Evolutionary conservation across 257 asterid species (phyloP).

Genomic region (Solanum chmielewskii): DNA sequence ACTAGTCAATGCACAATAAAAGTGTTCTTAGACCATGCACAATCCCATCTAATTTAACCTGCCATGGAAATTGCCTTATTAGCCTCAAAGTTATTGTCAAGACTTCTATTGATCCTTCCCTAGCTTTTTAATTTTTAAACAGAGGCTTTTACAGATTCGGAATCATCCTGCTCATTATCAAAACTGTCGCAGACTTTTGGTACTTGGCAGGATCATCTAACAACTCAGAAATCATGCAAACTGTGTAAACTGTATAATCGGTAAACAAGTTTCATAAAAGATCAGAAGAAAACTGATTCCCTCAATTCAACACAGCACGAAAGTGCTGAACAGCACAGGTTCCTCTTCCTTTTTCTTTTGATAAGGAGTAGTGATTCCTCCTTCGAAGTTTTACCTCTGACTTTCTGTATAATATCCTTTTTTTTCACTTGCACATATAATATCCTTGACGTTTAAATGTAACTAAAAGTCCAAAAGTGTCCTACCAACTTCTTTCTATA

Average conservation of each 20-base stretch:
- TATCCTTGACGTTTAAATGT: background rate
- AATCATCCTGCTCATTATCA: background rate
- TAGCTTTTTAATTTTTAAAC: background rate
- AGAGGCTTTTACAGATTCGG: background rate
- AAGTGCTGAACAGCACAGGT: background rate
- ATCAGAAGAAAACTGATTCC: background rate
- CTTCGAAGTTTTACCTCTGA: background rate
- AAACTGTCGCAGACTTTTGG: background rate
- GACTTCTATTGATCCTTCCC: background rate
- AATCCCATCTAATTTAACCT: background rate
- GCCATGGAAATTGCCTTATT: background rate
- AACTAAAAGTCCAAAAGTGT: background rate
- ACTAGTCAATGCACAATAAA: background rate
- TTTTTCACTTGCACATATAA: background rate
- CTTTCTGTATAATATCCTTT: background rate
- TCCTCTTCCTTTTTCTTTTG: background rate
- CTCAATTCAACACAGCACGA: background rate
- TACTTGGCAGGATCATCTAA: background rate
- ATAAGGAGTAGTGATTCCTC: background rate
- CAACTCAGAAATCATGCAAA: background rate
- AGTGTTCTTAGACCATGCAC: background rate
- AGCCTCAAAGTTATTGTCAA: background rate
- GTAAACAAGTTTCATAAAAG: background rate
- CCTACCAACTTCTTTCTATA: background rate
- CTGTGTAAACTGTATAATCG: background rate